Conservation (phyloP, 2,329 filamentous ascomycete species). For the Emergomyces africanus region DNA sequence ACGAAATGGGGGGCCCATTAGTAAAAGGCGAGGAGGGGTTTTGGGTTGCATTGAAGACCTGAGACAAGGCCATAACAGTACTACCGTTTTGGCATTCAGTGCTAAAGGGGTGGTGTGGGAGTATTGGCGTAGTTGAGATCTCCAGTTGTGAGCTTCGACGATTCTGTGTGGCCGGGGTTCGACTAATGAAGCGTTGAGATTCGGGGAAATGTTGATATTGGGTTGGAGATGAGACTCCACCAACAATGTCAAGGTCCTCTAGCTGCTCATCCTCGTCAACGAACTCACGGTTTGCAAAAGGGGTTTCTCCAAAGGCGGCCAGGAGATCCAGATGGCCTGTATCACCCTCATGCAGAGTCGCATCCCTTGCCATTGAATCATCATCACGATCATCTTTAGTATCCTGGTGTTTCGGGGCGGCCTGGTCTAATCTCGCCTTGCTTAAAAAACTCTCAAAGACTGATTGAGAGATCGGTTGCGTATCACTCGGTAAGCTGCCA, state of each 20-base stretch:
- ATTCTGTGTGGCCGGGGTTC: constrained; percentile 28
- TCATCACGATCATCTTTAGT: constrained; percentile 7
- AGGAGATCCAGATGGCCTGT: constrained; percentile 32
- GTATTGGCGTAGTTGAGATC: constrained; percentile 24
- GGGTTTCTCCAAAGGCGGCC: constrained; percentile 23
- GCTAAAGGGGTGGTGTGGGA: constrained; percentile 32
- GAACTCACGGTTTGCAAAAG: constrained; percentile 10
- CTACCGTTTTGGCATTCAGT: constrained; percentile 24
- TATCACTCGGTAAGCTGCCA: constrained; percentile 27
- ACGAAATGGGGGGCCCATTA: constrained; percentile 23
- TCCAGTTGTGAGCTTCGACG: constrained; percentile 22
- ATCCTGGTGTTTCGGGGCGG: constrained; percentile 2
- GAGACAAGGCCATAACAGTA: constrained; percentile 32
- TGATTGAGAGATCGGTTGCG: constrained; percentile 34
- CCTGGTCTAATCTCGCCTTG: constrained; percentile 17
- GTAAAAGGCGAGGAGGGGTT: constrained; percentile 34
- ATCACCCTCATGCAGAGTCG: constrained; percentile 30
- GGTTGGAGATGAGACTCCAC: constrained; percentile 44
- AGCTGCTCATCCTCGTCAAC: constrained; percentile 1
- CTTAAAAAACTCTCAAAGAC: constrained; percentile 31
- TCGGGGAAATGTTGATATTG: constrained; percentile 31
- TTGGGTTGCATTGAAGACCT: constrained; percentile 37
- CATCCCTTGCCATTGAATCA: constrained; percentile 18
- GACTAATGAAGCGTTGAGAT: constrained; percentile 33
- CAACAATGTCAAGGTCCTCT: constrained; percentile 54